phyloP scores from a whole-genome alignment of 2,329 filamentous ascomycete genomes.

The Dryadomyces quercivorus region DNA sequence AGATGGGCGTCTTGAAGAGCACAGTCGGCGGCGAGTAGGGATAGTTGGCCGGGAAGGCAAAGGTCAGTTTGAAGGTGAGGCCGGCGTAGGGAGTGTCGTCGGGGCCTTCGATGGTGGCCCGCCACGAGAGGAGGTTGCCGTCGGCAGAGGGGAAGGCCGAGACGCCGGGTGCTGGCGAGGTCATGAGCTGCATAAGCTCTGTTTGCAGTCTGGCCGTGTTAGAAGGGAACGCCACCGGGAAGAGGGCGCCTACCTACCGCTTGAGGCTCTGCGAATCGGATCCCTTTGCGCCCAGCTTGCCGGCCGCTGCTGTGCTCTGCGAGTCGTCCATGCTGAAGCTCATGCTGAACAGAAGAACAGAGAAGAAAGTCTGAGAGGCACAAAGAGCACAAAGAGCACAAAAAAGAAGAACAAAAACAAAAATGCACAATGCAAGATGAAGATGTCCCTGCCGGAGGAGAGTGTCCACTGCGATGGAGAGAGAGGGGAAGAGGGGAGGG shows the following conservation, averaged over 20 bases:
- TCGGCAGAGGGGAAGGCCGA: slow-evolving; percentile 89
- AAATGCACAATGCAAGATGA: neutral
- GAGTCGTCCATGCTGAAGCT: slow-evolving; percentile 46
- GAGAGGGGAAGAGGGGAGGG: neutral
- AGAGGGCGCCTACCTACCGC: slow-evolving; percentile 39
- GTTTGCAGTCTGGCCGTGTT: slow-evolving; percentile 63
- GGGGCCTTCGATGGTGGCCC: slow-evolving; percentile 84
- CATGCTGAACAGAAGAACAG: slow-evolving; percentile 21
- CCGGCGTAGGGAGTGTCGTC: slow-evolving; percentile 82
- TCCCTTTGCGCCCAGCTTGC: slow-evolving; percentile 51
- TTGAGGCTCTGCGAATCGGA: slow-evolving; percentile 66
- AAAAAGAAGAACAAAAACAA: neutral
- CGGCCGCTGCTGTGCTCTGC: slow-evolving; percentile 53
- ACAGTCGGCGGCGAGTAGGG: slow-evolving; percentile 86
- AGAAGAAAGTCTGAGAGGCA: neutral
- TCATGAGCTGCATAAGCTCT: slow-evolving; percentile 98
- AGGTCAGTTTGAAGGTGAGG: slow-evolving; percentile 82
- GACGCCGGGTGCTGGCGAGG: slow-evolving; percentile 80
- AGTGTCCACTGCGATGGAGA: too few species aligned
- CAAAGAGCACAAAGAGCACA: neutral
- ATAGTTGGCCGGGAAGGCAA: slow-evolving; percentile 85
- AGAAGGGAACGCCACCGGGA: neutral
- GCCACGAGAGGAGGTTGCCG: slow-evolving; percentile 86
- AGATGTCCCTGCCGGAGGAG: neutral
- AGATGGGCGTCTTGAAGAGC: slow-evolving; percentile 96